Evolutionary conservation across 73 alveolate genomes (phyloP).

Genomic region (Paramecium bursaria): DNA sequence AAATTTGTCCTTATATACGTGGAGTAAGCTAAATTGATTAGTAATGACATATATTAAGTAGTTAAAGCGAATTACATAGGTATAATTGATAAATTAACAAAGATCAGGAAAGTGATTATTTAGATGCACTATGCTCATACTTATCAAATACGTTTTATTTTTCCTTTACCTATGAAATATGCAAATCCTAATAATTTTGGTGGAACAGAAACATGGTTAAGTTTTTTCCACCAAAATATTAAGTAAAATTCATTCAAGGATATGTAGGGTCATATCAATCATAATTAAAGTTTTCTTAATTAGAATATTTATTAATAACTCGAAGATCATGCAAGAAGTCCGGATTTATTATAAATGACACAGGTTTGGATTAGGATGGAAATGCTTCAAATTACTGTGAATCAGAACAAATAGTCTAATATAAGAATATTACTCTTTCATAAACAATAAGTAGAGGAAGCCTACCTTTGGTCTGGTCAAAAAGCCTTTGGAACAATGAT

Average conservation of each 20-base stretch:
- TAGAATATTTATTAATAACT: conserved; percentile 15
- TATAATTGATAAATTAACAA: no score
- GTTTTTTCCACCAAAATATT: conserved; percentile 12
- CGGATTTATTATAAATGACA: conserved; percentile 20
- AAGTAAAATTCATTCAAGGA: conserved; percentile 12
- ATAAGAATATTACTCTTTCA: background rate
- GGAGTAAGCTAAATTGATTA: no score
- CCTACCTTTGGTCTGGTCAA: conserved; percentile 58
- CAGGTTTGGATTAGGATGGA: conserved; percentile 62
- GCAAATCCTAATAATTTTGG: no score
- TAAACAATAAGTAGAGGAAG: conserved; percentile 63
- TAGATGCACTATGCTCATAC: no score
- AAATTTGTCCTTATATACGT: no score
- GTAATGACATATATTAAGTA: no score
- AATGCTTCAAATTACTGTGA: conserved; percentile 66
- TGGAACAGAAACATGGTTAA: conserved; percentile 11
- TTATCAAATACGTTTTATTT: no score
- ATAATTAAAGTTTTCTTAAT: background rate
- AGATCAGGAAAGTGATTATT: no score
- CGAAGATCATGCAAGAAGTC: conserved; percentile 15
- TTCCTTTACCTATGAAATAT: no score
- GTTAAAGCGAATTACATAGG: no score
- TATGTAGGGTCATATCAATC: conserved; percentile 1
- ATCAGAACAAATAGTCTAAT: conserved; percentile 36
- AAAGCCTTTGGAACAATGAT: conserved; percentile 20